These are phyloP conservation scores for Psilocybe cubensis DNA, from an alignment of 768 basidiomycete genomes.

Conservation along the genomic window DNA sequence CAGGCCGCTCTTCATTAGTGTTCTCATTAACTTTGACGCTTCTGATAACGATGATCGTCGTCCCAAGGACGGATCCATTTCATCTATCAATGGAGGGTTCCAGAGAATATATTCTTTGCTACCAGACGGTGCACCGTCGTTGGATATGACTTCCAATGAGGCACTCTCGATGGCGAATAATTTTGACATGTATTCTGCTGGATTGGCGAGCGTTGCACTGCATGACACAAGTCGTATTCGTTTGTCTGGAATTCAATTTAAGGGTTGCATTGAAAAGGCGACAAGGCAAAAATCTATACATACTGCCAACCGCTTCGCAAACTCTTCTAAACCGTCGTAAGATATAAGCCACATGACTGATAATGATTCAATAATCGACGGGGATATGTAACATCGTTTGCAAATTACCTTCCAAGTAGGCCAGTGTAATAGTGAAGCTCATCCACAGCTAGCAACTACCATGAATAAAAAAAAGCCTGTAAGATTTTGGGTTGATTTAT, in stretches of 20 bases:
- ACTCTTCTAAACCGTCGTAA: constrained; percentile 77
- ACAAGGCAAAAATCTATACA: constrained; percentile 25
- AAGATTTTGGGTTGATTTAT: too few species aligned
- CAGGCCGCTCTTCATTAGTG: constrained; percentile 80
- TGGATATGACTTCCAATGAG: constrained; percentile 68
- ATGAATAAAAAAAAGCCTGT: too few species aligned
- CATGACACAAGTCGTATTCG: constrained; percentile 76
- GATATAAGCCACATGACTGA: constrained; percentile 80
- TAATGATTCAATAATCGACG: neutral
- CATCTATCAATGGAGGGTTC: constrained; percentile 66
- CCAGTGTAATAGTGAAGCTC: constrained; percentile 89
- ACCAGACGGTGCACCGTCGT: constrained; percentile 85
- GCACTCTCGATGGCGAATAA: constrained; percentile 70
- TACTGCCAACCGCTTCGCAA: constrained; percentile 79
- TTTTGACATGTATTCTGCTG: constrained; percentile 71
- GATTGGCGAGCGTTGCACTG: constrained; percentile 85
- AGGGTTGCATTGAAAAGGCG: neutral
- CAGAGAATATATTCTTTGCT: constrained; percentile 82
- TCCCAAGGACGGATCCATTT: constrained; percentile 55
- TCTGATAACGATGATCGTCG: constrained; percentile 64
- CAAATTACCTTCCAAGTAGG: constrained; percentile 77
- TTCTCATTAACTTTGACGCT: constrained; percentile 73
- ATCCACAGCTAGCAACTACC: constrained; percentile 80
- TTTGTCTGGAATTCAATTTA: constrained; percentile 45
- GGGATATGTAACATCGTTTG: neutral